Evolutionary conservation across 306 rosid species (phyloP).

Genomic region (Vachellia collinsii): DNA sequence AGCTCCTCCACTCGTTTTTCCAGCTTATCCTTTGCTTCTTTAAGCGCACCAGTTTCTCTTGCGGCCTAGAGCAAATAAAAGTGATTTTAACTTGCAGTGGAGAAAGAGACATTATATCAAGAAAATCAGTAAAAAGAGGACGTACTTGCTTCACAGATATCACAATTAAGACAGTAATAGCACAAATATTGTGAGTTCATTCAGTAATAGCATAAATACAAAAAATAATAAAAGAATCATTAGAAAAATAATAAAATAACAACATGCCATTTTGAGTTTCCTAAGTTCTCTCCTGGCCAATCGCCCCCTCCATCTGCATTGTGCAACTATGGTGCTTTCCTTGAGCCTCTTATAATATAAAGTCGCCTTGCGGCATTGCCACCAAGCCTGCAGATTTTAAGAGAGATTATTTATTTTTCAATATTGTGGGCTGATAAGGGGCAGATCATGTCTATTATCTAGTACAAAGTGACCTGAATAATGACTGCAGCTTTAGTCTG

Average conservation of each 20-base stretch:
- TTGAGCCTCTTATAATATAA: slow-evolving; percentile 75
- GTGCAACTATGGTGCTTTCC: slow-evolving; percentile 73
- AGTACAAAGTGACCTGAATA: slow-evolving; percentile 66
- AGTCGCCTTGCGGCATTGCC: slow-evolving; percentile 82
- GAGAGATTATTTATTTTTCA: slow-evolving; percentile 23
- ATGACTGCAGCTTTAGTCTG: slow-evolving; percentile 74
- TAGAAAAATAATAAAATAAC: slow-evolving; percentile 26
- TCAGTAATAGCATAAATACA: slow-evolving; percentile 15
- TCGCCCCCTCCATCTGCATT: slow-evolving; percentile 88
- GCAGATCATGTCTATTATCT: slow-evolving; percentile 31
- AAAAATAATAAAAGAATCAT: slow-evolving; percentile 12
- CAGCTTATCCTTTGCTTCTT: slow-evolving; percentile 87
- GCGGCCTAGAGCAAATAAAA: slow-evolving; percentile 68
- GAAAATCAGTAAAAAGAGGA: slow-evolving; percentile 27
- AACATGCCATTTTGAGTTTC: slow-evolving; percentile 87
- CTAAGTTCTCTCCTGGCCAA: slow-evolving; percentile 78
- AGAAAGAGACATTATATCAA: slow-evolving; percentile 23
- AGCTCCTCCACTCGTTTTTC: slow-evolving; percentile 88
- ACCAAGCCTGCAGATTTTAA: slow-evolving; percentile 69
- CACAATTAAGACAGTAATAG: slow-evolving; percentile 6
- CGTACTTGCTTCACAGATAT: slow-evolving; percentile 12
- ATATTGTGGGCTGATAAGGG: slow-evolving; percentile 19
- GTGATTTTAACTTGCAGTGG: slow-evolving; percentile 14
- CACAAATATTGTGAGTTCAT: neutral
- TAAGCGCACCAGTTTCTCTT: slow-evolving; percentile 84